phyloP scores from a whole-genome alignment of 768 basidiomycete genomes.

The Mycena maculata region DNA sequence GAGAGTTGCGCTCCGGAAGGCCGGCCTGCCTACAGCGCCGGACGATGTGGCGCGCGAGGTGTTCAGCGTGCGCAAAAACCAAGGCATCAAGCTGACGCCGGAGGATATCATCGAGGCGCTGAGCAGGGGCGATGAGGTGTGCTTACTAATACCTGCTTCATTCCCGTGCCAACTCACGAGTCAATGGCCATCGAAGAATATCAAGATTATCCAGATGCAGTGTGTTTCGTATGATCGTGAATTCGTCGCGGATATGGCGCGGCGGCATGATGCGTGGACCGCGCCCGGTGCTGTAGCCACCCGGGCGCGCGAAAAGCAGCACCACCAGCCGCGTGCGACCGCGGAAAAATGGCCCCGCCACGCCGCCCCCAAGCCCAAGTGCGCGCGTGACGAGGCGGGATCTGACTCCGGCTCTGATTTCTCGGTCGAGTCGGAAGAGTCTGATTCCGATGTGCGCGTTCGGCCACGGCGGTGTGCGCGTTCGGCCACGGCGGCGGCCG shows the following conservation, averaged over 20 bases:
- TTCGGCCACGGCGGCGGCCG: too few relatives aligned
- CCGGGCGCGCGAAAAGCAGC: not conserved
- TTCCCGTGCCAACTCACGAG: too few relatives aligned
- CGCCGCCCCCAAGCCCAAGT: not conserved
- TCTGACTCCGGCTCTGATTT: not conserved
- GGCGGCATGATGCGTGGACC: not conserved
- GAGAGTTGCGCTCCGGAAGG: constrained; percentile 41
- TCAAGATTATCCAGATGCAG: constrained; percentile 22
- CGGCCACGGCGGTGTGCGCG: not conserved
- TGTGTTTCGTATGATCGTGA: constrained; percentile 30
- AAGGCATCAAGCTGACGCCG: constrained; percentile 10
- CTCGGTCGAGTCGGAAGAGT: not conserved
- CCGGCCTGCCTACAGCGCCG: constrained; percentile 32
- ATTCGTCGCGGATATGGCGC: constrained; percentile 11
- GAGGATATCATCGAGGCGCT: constrained; percentile 42
- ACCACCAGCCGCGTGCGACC: too few relatives aligned
- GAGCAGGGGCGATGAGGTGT: constrained; percentile 42
- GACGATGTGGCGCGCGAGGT: constrained; percentile 36
- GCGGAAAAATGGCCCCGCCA: too few relatives aligned
- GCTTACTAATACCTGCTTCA: not conserved
- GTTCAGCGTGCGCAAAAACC: constrained; percentile 14
- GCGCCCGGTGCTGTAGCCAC: not conserved
- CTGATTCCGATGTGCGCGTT: not conserved
- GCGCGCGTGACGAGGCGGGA: not conserved
- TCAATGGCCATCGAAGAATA: not conserved